Evolutionary conservation across 495 filamentous ascomycete species (phyloP), one percentile per base, ranked within the genome.

Genomic region (Penicillium atrosanguineum): DNA sequence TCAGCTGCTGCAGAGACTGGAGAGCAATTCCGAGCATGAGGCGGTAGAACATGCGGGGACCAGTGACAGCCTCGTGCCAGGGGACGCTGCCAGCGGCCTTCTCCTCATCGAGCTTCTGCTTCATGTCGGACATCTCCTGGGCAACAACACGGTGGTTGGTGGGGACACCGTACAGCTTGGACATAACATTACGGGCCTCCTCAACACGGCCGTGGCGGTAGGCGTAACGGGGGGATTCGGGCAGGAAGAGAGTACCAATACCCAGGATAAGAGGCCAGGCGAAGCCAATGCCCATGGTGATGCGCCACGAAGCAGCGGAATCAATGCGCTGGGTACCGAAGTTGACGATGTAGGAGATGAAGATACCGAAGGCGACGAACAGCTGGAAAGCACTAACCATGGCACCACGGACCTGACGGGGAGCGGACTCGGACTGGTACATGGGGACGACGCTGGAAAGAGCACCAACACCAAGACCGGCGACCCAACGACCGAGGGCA

Each of bases 361-460:
- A 90, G 70, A 93, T 94, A 57, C 90, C 90, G 52, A 91, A 78
- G 26, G 90, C 90, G 67, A 94, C 88, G 73, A 94, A 91, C 20
- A 95, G 81, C 74, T 95, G 90, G 76, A 95, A 94, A 39, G 80
- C 80, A 46, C 81, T 83, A 55, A 89, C 79, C 53, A 88, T 79
- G 46, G 86, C 75, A 65, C 85, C 86, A 55, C 87, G 83, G 53
- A 90, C 78, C 60, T 84, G 81, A 14, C 71, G 70, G 19, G 85
- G 85, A 46, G 80, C 81, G 42, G 83, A 86, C 67, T 90, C 87
- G 45, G 77, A 79, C 72, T 87, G 85, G 70, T 87, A 90, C 79
- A 89, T 85, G 62, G 87, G 87, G 14, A 90, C 83, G 16, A 84
- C 70, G 48, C 88, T 87, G 46, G 83, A 87, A 14, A 90, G 76